These are phyloP conservation scores for Ocimum tenuiflorum DNA, from an alignment of 257 asterid genomes.

Conservation along the genomic window DNA sequence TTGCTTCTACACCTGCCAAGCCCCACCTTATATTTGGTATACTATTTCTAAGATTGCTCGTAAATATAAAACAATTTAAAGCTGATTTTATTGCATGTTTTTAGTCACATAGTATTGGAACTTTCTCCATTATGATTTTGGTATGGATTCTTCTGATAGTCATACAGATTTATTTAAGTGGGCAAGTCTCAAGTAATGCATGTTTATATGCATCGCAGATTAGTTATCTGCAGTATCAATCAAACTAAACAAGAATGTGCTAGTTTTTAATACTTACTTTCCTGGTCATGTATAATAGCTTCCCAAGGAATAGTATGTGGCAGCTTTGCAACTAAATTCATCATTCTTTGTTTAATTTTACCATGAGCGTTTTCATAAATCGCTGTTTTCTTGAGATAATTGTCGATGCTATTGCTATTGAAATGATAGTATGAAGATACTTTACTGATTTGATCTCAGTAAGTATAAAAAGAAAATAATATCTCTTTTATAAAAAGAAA, in stretches of 20 bases:
- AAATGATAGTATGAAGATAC: background rate
- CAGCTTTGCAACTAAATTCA: background rate
- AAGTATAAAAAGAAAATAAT: no score
- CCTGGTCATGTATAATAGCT: background rate
- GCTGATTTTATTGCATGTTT: background rate
- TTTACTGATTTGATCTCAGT: no score
- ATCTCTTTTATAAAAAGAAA: no score
- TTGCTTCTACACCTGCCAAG: background rate
- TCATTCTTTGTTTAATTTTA: no score
- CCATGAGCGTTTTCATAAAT: background rate
- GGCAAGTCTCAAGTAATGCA: background rate
- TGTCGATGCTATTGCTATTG: background rate
- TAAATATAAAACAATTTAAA: no score
- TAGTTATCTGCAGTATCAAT: background rate
- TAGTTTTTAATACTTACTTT: no score
- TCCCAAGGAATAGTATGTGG: background rate
- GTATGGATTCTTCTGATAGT: no score
- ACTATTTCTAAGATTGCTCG: background rate
- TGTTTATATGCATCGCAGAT: no score
- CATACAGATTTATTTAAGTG: background rate
- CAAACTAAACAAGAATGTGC: background rate
- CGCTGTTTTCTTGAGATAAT: background rate
- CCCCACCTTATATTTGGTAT: background rate
- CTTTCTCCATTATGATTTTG: no score
- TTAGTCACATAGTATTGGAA: no score